Evolutionary conservation across 2,329 filamentous ascomycete species (phyloP).

Genomic region (Helotiales sp.): DNA sequence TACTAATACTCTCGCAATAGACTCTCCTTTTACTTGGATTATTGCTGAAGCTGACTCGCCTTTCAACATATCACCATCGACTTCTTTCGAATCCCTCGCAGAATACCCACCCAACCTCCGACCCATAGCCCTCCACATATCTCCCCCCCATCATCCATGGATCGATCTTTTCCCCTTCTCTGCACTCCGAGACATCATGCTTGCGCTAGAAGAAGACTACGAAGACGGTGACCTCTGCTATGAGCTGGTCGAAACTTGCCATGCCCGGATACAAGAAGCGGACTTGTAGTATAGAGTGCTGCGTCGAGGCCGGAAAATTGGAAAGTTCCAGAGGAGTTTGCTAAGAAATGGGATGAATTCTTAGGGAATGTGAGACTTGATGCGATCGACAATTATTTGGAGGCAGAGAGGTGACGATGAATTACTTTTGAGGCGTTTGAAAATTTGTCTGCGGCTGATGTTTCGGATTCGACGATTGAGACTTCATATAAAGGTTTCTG

Average conservation of each 20-base stretch:
- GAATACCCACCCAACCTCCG: constrained; percentile 29
- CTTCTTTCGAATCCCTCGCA: background rate
- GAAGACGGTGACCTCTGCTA: constrained; percentile 34
- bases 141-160: constrained; percentile 45
- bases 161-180: constrained; percentile 47
- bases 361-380: constrained; percentile 44
- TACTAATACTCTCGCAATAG: constrained; percentile 23
- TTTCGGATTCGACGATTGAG: background rate
- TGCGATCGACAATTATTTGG: constrained; percentile 46
- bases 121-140: constrained; percentile 43
- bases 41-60: constrained; percentile 18
- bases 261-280: constrained; percentile 32
- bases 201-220: constrained; percentile 33
- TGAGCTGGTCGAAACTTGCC: constrained; percentile 31
- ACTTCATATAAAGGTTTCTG: background rate
- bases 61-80: background rate
- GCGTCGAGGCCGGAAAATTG: constrained; percentile 44
- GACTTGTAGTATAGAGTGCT: constrained; percentile 44
- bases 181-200: constrained; percentile 44
- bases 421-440: background rate
- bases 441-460: background rate
- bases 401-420: constrained; percentile 43
- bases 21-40: constrained; percentile 13
- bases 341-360: constrained; percentile 45
- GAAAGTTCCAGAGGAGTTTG: constrained; percentile 47